Evolutionary conservation across 257 asterid genomes (phyloP).

Genomic region (Cordia subcordata): DNA sequence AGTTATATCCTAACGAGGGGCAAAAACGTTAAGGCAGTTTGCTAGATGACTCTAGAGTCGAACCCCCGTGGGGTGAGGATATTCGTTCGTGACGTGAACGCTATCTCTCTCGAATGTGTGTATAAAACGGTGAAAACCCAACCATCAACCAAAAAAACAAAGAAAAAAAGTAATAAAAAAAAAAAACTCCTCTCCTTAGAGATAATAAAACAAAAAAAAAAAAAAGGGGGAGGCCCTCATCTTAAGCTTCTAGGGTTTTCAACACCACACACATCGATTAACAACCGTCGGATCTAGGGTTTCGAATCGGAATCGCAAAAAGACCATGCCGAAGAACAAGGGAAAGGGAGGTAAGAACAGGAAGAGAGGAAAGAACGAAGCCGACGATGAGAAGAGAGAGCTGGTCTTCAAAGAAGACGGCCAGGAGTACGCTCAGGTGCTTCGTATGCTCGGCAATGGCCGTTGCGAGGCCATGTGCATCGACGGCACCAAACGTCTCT

Average conservation of each 20-base stretch:
- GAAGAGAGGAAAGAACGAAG: slow-evolving; percentile 96
- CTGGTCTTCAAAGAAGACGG: slow-evolving; percentile 94
- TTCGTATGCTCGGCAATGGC: slow-evolving; percentile 91
- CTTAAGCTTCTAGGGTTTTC: background rate
- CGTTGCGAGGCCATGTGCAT: slow-evolving; percentile 86
- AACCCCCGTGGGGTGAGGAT: background rate
- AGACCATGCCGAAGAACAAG: slow-evolving; percentile 90
- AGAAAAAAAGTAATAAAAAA: too few relatives aligned
- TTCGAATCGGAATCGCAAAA: background rate
- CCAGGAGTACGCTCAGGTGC: slow-evolving; percentile 91
- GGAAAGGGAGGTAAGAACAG: slow-evolving; percentile 99
- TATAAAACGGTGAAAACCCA: background rate
- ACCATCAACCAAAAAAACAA: background rate
- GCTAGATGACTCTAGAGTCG: background rate
- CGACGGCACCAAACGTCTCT: slow-evolving; percentile 80
- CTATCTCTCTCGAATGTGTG: background rate
- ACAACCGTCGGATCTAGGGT: slow-evolving; percentile 27
- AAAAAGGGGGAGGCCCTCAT: too few relatives aligned
- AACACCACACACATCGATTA: background rate
- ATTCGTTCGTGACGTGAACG: background rate
- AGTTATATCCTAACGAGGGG: too few relatives aligned
- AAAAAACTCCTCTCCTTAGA: background rate
- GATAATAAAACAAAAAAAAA: background rate
- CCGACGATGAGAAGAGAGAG: slow-evolving; percentile 94
- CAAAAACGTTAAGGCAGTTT: background rate